Evolutionary conservation across 1,284 basidiomycete species (phyloP).

Genomic region (Testicularia cyperi): DNA sequence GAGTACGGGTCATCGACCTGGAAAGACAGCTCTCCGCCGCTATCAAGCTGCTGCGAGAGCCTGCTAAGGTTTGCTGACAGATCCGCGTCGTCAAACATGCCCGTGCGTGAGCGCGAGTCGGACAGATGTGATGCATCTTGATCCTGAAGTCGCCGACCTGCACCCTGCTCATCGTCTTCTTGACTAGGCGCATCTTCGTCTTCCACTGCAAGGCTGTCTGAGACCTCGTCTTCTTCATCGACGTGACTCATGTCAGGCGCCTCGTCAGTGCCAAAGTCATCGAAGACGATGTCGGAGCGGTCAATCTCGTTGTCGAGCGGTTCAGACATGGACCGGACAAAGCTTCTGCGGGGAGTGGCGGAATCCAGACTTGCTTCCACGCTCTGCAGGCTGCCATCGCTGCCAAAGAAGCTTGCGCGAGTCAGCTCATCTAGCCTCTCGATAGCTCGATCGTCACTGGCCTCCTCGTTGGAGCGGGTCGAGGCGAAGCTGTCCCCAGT

Average conservation of each 20-base stretch:
- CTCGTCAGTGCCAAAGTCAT: conserved; percentile 13
- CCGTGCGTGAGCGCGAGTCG: conserved; percentile 1
- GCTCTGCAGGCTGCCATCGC: conserved; percentile 23
- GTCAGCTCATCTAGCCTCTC: conserved; percentile 33
- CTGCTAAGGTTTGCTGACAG: conserved; percentile 7
- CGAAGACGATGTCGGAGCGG: conserved; percentile 22
- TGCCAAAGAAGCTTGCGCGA: conserved; percentile 25
- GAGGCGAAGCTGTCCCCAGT: conserved; percentile 11
- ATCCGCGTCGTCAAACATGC: not conserved
- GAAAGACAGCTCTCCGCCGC: conserved; percentile 14
- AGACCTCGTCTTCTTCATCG: conserved; percentile 25
- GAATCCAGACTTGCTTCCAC: conserved; percentile 2
- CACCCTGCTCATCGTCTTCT: conserved; percentile 21
- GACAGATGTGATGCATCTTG: conserved; percentile 3
- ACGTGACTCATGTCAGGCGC: conserved; percentile 1
- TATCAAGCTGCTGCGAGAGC: conserved; percentile 2
- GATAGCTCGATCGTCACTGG: conserved; percentile 15
- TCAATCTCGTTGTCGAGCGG: conserved; percentile 26
- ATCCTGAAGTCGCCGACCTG: conserved; percentile 7
- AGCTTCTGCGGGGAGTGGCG: conserved; percentile 4
- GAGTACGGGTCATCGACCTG: conserved; percentile 23
- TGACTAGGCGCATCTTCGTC: conserved; percentile 1
- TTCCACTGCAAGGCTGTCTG: conserved; percentile 19
- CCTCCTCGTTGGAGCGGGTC: conserved; percentile 20
- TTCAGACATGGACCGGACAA: conserved; percentile 21